Base-by-base conservation (phyloP, 2,329 filamentous ascomycete genomes). In the Fusarium globosum region DNA sequence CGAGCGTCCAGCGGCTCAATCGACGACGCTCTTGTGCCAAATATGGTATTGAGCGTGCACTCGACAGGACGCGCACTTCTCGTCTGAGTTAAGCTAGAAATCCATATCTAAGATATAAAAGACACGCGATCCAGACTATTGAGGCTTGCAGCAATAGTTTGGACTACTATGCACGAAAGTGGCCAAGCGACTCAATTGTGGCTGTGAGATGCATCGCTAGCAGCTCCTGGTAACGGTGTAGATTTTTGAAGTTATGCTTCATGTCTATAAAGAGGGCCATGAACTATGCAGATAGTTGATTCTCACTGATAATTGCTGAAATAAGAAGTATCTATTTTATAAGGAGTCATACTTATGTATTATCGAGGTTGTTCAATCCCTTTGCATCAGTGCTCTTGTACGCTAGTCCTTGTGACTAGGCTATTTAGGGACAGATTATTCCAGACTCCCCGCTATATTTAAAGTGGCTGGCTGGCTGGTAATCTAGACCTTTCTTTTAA, bases 281-380 rank as follows among this genome's bases (percentile, higher is more conserved):
- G 4, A 8, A 21, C 45, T 12, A 3, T 11, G 11, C 4, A 21
- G 6, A 48, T 28, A 6, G 16, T 11, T 23, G n/a, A 0, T 6
- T 8, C 15, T 16, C 2, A 4, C 2, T 15, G 3, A 6, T 0
- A 3, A 11, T 46, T 7, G 6, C 18, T 14, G 0, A 15, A 3
- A 11, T 21, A 11, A 6, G 3, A 46, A 28, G 18, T 28, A 11
- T 28, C 8, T 11, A 21, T 28, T 11, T 21, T 15, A 28, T 28
- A 5, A 10, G 18, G 1, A 46, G 4, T 28, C 6, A 14, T 28
- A 8, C 23, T 20, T 15, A 2, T 28, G 8, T 14, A 21, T 46
- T 14, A 12, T 7, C 4, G 0, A 15, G 14, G 18, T 4, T 15
- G 8, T 21, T 41, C 10, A 14, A 21, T 15, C 18, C 0, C 43